Percentiles rank a stretch among this genome's conserved stretches.
phyloP scores from a whole-genome alignment of 2,329 filamentous ascomycete genomes.

The Nakataea oryzae region DNA sequence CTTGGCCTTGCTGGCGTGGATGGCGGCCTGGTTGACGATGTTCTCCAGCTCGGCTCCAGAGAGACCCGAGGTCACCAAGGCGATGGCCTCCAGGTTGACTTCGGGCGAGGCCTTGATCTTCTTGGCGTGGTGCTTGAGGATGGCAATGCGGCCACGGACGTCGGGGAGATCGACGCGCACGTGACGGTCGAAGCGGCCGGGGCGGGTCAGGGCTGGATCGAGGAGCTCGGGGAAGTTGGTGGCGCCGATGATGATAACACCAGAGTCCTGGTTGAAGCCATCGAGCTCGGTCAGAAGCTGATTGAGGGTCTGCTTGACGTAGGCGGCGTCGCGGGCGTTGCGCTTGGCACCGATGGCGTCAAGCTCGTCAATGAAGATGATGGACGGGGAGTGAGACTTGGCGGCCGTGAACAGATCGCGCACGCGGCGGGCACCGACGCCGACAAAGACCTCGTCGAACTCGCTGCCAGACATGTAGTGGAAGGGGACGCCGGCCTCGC shows the following conservation, averaged over 20 bases:
- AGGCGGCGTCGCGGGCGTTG: conserved; percentile 84
- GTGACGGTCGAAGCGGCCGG: conserved; percentile 91
- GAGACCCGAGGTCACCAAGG: conserved; percentile 79
- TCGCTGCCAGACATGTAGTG: conserved; percentile 99
- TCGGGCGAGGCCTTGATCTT: conserved; percentile 74
- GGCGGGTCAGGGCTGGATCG: conserved; percentile 88
- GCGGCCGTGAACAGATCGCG: conserved; percentile 42
- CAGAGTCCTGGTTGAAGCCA: conserved; percentile 88
- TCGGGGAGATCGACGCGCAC: conserved; percentile 84
- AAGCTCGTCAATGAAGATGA: conserved; percentile 79
- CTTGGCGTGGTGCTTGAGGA: conserved; percentile 86
- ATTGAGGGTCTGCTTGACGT: conserved; percentile 95
- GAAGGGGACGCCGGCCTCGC: conserved; percentile 94
- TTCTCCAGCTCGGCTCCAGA: conserved; percentile 96
- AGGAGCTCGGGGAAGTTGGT: conserved; percentile 93
- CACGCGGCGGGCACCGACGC: conserved; percentile 70
- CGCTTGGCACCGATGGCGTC: conserved; percentile 92
- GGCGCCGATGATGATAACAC: conserved; percentile 90
- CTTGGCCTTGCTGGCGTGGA: conserved; percentile 86
- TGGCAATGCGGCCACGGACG: conserved; percentile 84
- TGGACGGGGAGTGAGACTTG: conserved; percentile 33
- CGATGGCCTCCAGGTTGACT: conserved; percentile 75
- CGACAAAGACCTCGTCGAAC: conserved; percentile 97
- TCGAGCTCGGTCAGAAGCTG: conserved; percentile 95
- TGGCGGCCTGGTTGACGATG: conserved; percentile 89